Base-by-base conservation (phyloP, 1,284 basidiomycete genomes). In the Papiliotrema fonsecae region DNA sequence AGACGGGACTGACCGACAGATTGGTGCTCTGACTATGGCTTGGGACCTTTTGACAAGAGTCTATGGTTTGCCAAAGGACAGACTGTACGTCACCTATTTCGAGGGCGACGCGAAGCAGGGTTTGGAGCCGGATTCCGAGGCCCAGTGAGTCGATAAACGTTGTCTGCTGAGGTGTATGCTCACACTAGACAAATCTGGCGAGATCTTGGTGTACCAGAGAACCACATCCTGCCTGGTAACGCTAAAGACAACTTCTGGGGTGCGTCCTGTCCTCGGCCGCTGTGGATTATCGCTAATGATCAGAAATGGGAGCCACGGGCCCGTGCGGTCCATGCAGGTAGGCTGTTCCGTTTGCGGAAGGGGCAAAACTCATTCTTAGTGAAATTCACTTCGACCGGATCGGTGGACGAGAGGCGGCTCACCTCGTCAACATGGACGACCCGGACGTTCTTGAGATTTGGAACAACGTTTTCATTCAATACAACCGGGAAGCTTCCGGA, bases 401-500 rank as follows among this genome's bases (percentile, higher is more conserved):
- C 62, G 94, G 94, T 38, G 66, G 66, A 13, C 83, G 94, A 45
- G 89, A 97, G 65, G 94, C 92, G 38, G 82, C 92, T 5, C 78
- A 86, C 64, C 83, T 96, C 45, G 93, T 98, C 64, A 97, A 97
- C 74, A 80, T 85, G 64, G 91, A 97, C 70, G 92, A 98, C 68
- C 89, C 94, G 4, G 83, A 93, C 61, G 94, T 98, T 5, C 81
- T 98, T 53, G 96, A 98, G 75, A 93, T 98, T 64, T 98, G 94
- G 94, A 98, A 98, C 78, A 96, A 96, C 73, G 94, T 98, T 50
- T 98, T 97, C 74, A 97, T 98, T 67, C 92, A 97, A 66, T 98
- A 88, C 78, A 98, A 98, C 74, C 87, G 94, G 35, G 94, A 97
- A 74, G 81, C 84, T 35, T 87, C 92, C 54, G 87, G 88, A 45